phyloP scores from a whole-genome alignment of 2,329 filamentous ascomycete species.

The Xylariaceae sp. region DNA sequence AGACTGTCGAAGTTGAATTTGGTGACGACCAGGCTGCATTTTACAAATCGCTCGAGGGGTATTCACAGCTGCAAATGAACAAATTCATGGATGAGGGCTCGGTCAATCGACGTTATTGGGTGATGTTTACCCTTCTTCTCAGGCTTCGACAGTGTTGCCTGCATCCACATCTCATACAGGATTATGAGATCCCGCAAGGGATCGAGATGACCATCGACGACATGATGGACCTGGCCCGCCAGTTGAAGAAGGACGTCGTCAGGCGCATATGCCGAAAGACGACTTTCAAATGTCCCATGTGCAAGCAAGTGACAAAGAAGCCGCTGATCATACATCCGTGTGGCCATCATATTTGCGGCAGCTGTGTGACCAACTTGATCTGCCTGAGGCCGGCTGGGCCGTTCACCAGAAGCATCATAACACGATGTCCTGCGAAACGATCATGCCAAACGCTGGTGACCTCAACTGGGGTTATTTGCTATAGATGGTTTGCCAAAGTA shows the following conservation, averaged over 20 bases:
- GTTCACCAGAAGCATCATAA: too few species aligned
- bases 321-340: constrained; percentile 31
- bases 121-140: constrained; percentile 72
- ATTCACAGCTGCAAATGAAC: constrained; percentile 26
- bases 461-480: constrained; percentile 24
- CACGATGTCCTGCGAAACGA: too few species aligned
- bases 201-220: constrained; percentile 24
- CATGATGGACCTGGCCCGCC: constrained; percentile 27
- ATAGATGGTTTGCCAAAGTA: constrained; percentile 24
- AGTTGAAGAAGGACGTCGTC: constrained; percentile 18
- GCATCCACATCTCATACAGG: constrained; percentile 65
- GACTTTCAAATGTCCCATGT: constrained; percentile 26
- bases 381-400: not conserved
- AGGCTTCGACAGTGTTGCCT: constrained; percentile 78
- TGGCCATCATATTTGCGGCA: constrained; percentile 29
- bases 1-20: constrained; percentile 58
- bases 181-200: constrained; percentile 30
- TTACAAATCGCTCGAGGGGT: constrained; percentile 52
- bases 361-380: constrained; percentile 27
- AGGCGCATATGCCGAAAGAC: constrained; percentile 18
- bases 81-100: constrained; percentile 24
- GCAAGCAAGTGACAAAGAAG: constrained; percentile 18
- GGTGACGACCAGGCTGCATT: constrained; percentile 59
- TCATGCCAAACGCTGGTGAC: not conserved
- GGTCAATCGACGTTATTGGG: constrained; percentile 68